Conservation (phyloP, 2,329 filamentous ascomycete genomes). For the Exophiala calicioides region DNA sequence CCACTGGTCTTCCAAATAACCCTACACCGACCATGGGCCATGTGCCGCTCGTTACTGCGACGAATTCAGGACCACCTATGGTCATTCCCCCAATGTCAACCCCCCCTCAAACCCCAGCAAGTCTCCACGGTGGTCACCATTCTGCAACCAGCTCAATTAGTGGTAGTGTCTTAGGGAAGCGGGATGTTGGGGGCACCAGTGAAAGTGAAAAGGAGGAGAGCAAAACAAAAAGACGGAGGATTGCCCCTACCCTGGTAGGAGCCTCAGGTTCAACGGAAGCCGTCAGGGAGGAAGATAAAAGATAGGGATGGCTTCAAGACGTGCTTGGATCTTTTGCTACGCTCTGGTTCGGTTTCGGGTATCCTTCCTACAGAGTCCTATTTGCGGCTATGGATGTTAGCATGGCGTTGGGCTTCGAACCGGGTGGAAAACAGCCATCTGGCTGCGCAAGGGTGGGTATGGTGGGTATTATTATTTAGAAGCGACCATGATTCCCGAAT, state of each 20-base stretch:
- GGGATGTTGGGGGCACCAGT: conserved; percentile 44
- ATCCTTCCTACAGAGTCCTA: background rate
- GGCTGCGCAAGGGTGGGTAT: background rate
- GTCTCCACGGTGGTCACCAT: conserved; percentile 44
- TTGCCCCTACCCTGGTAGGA: conserved; percentile 36
- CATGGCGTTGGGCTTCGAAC: conserved; percentile 20
- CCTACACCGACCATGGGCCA: conserved; percentile 76
- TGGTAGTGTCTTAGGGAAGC: conserved; percentile 57
- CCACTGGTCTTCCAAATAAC: conserved; percentile 65
- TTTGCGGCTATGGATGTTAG: conserved; percentile 10
- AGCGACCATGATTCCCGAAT: background rate
- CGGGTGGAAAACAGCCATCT: background rate
- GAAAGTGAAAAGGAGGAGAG: conserved; percentile 45
- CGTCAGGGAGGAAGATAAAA: conserved; percentile 14
- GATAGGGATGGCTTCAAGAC: background rate
- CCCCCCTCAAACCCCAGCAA: conserved; percentile 80
- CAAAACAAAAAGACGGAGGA: conserved; percentile 35
- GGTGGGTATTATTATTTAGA: conserved; percentile 3
- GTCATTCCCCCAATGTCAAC: conserved; percentile 72
- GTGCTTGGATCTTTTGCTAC: background rate
- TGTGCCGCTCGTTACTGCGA: conserved; percentile 73
- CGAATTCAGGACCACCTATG: conserved; percentile 59
- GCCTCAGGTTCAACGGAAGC: conserved; percentile 17
- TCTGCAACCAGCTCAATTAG: conserved; percentile 58
- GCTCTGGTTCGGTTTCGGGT: background rate